A percentile compares a stretch with the other conserved stretches of the same genome.
Conservation (phyloP, 2,329 filamentous ascomycete species). For the Lasiodiplodia hormozganensis region DNA sequence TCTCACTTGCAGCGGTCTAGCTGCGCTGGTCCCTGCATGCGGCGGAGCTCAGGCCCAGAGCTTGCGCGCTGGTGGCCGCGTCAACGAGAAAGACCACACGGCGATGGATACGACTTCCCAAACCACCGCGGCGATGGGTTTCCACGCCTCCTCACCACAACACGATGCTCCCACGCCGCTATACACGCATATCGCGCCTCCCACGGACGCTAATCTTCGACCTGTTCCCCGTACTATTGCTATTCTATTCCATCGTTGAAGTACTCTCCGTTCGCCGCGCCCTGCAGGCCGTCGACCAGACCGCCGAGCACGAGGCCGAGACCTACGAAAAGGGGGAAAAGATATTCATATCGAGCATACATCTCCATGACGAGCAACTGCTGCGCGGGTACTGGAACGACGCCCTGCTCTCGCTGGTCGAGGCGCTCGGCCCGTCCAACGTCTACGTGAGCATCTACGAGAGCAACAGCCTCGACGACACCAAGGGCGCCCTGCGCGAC, state of each 20-base stretch:
- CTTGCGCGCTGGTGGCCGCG: conserved; percentile 21
- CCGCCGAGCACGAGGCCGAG: conserved; percentile 7
- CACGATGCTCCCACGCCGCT: conserved; percentile 27
- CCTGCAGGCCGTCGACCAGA: conserved; percentile 18
- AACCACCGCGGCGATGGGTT: conserved; percentile 17
- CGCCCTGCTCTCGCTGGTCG: conserved; percentile 64
- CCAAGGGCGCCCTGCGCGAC: conserved; percentile 65
- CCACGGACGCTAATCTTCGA: conserved; percentile 27
- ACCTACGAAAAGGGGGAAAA: conserved; percentile 18
- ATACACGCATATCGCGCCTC: conserved; percentile 26
- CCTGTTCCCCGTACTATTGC: conserved; percentile 22
- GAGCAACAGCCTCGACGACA: conserved; percentile 73
- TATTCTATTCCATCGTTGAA: conserved; percentile 24
- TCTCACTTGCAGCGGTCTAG: conserved; percentile 5
- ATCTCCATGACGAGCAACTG: conserved; percentile 70
- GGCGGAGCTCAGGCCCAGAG: conserved; percentile 14
- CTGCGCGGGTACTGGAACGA: conserved; percentile 68
- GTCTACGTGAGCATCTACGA: conserved; percentile 73
- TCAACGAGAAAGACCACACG: conserved; percentile 14
- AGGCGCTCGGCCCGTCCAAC: conserved; percentile 66
- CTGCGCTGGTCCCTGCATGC: not conserved
- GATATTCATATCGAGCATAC: conserved; percentile 73
- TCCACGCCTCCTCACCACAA: not conserved
- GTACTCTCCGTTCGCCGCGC: conserved; percentile 15
- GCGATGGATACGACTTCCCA: conserved; percentile 5